Evolutionary conservation across 306 rosid genomes (phyloP).

Genomic region (Pueraria montana): DNA sequence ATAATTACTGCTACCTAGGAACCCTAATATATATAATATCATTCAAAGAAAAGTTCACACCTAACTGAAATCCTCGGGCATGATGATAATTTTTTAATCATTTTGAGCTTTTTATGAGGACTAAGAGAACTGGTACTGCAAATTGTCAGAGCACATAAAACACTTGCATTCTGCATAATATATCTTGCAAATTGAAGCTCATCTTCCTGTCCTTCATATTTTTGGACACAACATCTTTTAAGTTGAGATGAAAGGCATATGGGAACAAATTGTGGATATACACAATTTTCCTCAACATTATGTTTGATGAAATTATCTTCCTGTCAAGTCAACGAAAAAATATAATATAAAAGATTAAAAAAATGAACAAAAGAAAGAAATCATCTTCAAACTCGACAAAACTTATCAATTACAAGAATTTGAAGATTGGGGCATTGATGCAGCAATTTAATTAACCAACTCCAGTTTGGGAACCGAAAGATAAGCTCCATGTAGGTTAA

Average conservation of each 20-base stretch:
- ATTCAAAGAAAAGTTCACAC: background rate
- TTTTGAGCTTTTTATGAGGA: background rate
- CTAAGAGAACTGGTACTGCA: accelerated
- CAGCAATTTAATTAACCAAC: background rate
- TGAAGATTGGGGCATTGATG: background rate
- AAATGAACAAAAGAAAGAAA: too few species aligned
- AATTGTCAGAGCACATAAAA: background rate
- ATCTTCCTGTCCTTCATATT: background rate
- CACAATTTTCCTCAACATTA: background rate
- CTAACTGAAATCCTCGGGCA: background rate
- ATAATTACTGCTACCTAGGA: background rate
- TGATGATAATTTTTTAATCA: background rate
- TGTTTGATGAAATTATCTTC: too few species aligned
- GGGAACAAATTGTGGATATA: background rate
- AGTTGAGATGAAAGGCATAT: background rate
- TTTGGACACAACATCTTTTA: background rate
- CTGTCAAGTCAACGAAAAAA: too few species aligned
- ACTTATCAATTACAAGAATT: background rate
- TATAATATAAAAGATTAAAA: too few species aligned
- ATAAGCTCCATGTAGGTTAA: background rate
- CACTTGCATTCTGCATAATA: slow-evolving; percentile 11
- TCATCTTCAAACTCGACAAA: background rate
- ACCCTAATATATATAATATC: background rate
- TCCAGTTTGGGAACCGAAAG: background rate
- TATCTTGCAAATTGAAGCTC: background rate